Evolutionary conservation across 768 basidiomycete genomes (phyloP).

Genomic region (Boletus rubescentipes): DNA sequence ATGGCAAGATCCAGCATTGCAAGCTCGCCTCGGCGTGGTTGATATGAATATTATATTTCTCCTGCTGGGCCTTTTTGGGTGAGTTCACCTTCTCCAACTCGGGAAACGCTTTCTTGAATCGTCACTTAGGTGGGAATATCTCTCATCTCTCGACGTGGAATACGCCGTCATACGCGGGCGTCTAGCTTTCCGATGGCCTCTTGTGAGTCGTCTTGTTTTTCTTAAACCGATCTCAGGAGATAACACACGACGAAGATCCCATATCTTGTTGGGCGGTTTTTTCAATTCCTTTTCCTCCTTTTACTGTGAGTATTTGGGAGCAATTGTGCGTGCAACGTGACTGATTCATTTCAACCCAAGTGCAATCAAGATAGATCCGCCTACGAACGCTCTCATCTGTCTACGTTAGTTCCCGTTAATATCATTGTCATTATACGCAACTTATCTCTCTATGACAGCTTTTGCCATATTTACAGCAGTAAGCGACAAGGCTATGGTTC

Average conservation of each 20-base stretch:
- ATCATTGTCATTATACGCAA: not conserved
- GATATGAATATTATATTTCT: constrained; percentile 15
- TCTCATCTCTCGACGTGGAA: constrained; percentile 20
- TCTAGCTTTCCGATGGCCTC: constrained; percentile 25
- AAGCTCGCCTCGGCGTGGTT: not conserved
- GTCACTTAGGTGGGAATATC: constrained; percentile 26
- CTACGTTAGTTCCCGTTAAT: constrained; percentile 16
- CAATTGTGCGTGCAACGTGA: not conserved
- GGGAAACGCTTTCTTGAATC: not conserved
- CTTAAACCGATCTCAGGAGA: not conserved
- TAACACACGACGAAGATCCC: constrained; percentile 15
- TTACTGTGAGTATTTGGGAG: constrained; percentile 10
- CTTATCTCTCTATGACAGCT: constrained; percentile 11
- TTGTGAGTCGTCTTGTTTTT: constrained; percentile 14
- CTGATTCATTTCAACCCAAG: constrained; percentile 4
- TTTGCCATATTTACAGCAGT: constrained; percentile 9
- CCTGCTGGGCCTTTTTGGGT: constrained; percentile 26
- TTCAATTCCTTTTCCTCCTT: constrained; percentile 15
- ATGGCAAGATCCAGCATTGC: constrained; percentile 14
- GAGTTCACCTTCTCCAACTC: not conserved
- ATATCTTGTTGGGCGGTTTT: constrained; percentile 24
- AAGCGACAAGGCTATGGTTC: not conserved
- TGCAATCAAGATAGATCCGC: not conserved
- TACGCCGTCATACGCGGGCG: constrained; percentile 23
- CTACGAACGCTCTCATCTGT: constrained; percentile 1